These are phyloP conservation scores for Elsinoe perseae DNA, from an alignment of 2,329 filamentous ascomycete genomes.

Conservation along the genomic window DNA sequence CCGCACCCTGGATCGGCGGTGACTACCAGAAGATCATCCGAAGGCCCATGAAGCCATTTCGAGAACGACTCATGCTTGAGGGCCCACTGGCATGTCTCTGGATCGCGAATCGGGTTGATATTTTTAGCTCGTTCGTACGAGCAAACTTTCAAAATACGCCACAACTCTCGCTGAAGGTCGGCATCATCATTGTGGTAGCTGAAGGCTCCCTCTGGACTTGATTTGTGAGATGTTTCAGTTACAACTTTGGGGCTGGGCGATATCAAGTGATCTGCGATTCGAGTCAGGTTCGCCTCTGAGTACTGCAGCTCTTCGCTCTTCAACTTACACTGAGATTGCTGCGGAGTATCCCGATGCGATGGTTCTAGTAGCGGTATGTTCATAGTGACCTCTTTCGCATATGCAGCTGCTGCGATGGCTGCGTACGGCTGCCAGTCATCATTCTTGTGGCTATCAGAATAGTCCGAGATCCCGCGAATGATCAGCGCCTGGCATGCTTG, in stretches of 20 bases:
- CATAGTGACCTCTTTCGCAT: constrained; percentile 22
- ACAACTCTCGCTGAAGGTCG: background rate
- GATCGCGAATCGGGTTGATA: constrained; percentile 26
- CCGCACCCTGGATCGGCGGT: constrained; percentile 37
- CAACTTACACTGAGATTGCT: too few species aligned
- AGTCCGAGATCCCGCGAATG: constrained; percentile 24
- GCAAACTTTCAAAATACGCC: constrained; percentile 23
- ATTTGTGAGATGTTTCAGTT: too few species aligned
- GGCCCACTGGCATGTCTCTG: constrained; percentile 32
- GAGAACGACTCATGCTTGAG: constrained; percentile 26
- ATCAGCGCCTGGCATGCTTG: constrained; percentile 20
- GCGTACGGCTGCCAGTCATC: constrained; percentile 23
- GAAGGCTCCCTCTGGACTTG: too few species aligned
- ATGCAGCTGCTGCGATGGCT: constrained; percentile 21
- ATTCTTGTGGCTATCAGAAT: constrained; percentile 24
- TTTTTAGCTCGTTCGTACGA: constrained; percentile 29
- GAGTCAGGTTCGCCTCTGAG: too few species aligned
- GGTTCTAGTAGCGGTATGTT: too few species aligned
- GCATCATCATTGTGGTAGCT: too few species aligned
- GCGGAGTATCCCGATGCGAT: too few species aligned
- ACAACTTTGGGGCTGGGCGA: too few species aligned
- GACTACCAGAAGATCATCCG: constrained; percentile 31
- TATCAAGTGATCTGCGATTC: too few species aligned
- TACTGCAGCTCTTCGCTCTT: too few species aligned
- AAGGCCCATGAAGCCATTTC: constrained; percentile 23